Conservation (phyloP, 345 rosid genomes). For the Sonneratia alba region DNA sequence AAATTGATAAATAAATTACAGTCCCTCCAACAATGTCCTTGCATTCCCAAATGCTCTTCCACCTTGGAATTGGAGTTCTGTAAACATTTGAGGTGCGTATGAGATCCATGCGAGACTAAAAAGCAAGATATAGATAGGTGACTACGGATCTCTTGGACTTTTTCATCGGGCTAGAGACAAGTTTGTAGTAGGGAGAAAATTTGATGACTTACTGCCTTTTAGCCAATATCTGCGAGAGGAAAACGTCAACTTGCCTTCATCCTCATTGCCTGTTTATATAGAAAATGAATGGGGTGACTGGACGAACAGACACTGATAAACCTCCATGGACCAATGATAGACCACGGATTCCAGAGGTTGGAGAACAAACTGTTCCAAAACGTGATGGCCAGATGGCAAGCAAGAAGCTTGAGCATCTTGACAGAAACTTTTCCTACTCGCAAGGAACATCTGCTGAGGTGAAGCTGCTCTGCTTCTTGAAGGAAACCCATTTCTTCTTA, state of each 20-base stretch:
- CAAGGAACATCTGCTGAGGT: constrained; percentile 63
- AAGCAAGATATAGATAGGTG: constrained; percentile 28
- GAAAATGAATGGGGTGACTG: constrained; percentile 29
- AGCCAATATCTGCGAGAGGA: constrained; percentile 25
- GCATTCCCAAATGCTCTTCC: background rate
- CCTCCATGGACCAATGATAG: constrained; percentile 25
- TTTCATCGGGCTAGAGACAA: constrained; percentile 43
- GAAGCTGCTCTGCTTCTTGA: constrained; percentile 51
- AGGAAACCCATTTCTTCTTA: constrained; percentile 33
- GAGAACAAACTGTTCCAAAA: constrained; percentile 44
- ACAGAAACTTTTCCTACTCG: constrained; percentile 56
- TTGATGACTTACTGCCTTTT: constrained; percentile 30
- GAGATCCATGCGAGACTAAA: constrained; percentile 28
- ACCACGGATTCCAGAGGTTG: constrained; percentile 27
- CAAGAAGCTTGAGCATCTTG: constrained; percentile 71
- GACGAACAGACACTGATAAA: constrained; percentile 30
- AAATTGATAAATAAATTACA: background rate
- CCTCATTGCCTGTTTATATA: constrained; percentile 22
- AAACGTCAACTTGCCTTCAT: constrained; percentile 20
- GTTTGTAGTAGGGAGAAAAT: constrained; percentile 22
- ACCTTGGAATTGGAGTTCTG: background rate
- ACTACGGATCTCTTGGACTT: constrained; percentile 62
- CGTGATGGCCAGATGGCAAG: constrained; percentile 73
- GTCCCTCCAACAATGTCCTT: background rate
- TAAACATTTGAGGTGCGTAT: background rate